Percentiles rank a stretch among this genome's conserved stretches.
These are phyloP conservation scores for Candida neerlandica DNA, from an alignment of 1,139 yeast species.

Conservation along the genomic window DNA sequence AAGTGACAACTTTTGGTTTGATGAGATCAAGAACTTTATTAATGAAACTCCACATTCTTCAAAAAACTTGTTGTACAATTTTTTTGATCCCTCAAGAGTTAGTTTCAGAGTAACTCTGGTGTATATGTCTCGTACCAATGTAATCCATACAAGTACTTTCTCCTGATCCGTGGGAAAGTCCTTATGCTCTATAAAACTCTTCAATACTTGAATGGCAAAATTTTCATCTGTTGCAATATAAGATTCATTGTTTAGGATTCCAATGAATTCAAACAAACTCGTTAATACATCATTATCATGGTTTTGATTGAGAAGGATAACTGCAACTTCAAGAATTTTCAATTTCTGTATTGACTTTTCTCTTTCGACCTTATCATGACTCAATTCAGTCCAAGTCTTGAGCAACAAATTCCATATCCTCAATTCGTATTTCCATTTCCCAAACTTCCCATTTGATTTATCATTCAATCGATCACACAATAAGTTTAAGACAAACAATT, in stretches of 20 bases:
- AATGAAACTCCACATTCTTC: slow-evolving; percentile 21
- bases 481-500: slow-evolving; percentile 64
- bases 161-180: background rate
- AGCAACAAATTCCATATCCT: slow-evolving; percentile 52
- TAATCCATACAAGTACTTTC: slow-evolving; percentile 23
- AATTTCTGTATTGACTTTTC: slow-evolving; percentile 40
- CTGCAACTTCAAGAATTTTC: slow-evolving; percentile 23
- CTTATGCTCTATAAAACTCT: slow-evolving; percentile 12
- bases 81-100: slow-evolving; percentile 33
- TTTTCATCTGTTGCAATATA: slow-evolving; percentile 40
- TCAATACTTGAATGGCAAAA: slow-evolving; percentile 16
- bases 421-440: slow-evolving; percentile 42
- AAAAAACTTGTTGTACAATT: slow-evolving; percentile 30
- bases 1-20: background rate
- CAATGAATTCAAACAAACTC: slow-evolving; percentile 21
- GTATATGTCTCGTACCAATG: slow-evolving; percentile 25
- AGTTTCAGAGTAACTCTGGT: slow-evolving; percentile 28
- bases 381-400: slow-evolving; percentile 38
- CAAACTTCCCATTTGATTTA: slow-evolving; percentile 28
- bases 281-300: slow-evolving; percentile 17
- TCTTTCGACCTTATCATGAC: slow-evolving; percentile 19
- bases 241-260: slow-evolving; percentile 22
- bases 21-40: slow-evolving; percentile 11
- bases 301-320: slow-evolving; percentile 15
- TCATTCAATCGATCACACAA: slow-evolving; percentile 68